These are phyloP conservation scores for Candida ovalis DNA, from an alignment of 805 yeast genomes.

Conservation along the genomic window DNA sequence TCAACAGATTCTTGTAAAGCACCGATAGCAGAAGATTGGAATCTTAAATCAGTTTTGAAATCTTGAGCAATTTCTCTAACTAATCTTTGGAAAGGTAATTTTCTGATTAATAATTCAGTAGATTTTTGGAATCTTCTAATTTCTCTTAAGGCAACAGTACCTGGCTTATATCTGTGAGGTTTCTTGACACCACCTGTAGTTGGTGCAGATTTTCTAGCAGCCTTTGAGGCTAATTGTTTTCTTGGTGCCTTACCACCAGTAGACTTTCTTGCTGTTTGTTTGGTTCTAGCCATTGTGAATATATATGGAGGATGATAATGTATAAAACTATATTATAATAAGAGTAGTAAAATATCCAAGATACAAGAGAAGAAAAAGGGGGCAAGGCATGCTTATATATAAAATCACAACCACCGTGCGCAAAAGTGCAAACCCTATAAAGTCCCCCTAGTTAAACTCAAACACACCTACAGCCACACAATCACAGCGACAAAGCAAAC, in stretches of 20 bases:
- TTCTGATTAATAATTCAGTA: constrained; percentile 91
- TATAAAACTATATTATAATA: neutral
- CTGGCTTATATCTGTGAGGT: constrained; percentile 96
- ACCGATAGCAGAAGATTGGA: constrained; percentile 96
- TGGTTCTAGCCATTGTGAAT: constrained; percentile 77
- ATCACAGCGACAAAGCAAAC: too few species aligned
- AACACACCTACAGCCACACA: too few species aligned
- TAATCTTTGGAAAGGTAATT: constrained; percentile 95
- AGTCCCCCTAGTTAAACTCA: too few species aligned
- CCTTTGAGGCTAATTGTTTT: constrained; percentile 88
- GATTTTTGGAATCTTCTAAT: constrained; percentile 97
- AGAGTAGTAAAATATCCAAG: neutral
- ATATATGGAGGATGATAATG: constrained; percentile 12
- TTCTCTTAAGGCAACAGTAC: constrained; percentile 95
- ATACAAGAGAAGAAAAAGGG: too few species aligned
- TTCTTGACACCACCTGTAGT: constrained; percentile 89
- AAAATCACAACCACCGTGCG: too few species aligned
- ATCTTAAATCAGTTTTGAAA: constrained; percentile 88
- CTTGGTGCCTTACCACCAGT: constrained; percentile 97
- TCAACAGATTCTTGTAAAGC: constrained; percentile 98
- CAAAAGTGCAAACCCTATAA: too few species aligned
- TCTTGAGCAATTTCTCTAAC: constrained; percentile 96
- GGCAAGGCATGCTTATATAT: too few species aligned
- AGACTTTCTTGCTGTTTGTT: constrained; percentile 92
- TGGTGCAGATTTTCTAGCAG: constrained; percentile 93